phyloP scores from a whole-genome alignment of 805 yeast genomes.

The Yarrowia keelungensis region DNA sequence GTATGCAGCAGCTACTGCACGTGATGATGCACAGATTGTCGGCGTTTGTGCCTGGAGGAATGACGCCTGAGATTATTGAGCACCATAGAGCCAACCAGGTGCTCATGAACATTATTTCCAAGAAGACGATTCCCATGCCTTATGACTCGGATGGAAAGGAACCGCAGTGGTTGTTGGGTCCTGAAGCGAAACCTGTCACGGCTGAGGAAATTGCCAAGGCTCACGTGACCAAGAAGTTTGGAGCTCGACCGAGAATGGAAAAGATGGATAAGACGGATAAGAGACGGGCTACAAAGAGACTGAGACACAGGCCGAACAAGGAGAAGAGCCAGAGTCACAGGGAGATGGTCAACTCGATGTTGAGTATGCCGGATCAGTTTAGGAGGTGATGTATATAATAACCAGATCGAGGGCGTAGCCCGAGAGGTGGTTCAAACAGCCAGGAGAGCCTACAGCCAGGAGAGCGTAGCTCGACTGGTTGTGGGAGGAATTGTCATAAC shows the following conservation, averaged over 20 bases:
- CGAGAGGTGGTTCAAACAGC: no score
- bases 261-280: not conserved
- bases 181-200: conserved; percentile 10
- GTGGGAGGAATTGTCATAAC: no score
- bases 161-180: conserved; percentile 31
- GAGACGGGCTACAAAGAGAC: conserved; percentile 22
- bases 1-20: conserved; percentile 20
- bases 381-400: not conserved
- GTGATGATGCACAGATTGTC: conserved; percentile 30
- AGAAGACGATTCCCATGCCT: conserved; percentile 38
- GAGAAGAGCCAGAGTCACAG: not conserved
- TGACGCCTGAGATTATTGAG: conserved; percentile 29
- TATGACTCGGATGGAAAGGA: conserved; percentile 29
- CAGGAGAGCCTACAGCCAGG: no score
- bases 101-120: conserved; percentile 38
- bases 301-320: conserved; percentile 16
- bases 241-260: conserved; percentile 26
- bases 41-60: conserved; percentile 28
- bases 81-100: conserved; percentile 23
- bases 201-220: conserved; percentile 23
- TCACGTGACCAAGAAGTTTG: conserved; percentile 29
- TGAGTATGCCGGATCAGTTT: conserved; percentile 25
- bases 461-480: no score
- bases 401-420: no score
- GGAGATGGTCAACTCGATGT: conserved; percentile 25